Evolutionary conservation across 805 yeast species (phyloP).

Genomic region (Clavispora phyllophila): DNA sequence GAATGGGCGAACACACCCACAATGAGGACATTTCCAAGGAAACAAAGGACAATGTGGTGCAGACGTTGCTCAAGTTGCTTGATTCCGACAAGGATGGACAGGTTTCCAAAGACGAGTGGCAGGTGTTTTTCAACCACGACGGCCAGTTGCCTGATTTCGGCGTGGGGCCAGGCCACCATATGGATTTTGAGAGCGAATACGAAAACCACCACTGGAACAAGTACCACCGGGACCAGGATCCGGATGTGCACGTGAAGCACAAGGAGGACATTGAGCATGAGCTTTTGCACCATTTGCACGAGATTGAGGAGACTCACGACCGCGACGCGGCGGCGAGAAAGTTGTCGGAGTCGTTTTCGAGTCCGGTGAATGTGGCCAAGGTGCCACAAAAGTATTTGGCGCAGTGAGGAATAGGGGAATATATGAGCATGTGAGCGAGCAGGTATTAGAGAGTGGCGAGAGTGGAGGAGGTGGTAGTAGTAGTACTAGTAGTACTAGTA

Average conservation of each 20-base stretch:
- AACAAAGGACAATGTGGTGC: conserved; percentile 50
- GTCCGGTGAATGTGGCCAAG: conserved; percentile 28
- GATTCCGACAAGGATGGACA: conserved; percentile 65
- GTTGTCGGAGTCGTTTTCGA: conserved; percentile 24
- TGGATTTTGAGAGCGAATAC: conserved; percentile 88
- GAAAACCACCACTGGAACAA: conserved; percentile 94
- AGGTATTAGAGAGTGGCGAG: too few species aligned
- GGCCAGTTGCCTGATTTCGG: conserved; percentile 87
- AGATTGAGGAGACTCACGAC: conserved; percentile 55
- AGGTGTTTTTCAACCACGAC: conserved; percentile 53
- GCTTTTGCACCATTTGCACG: conserved; percentile 78
- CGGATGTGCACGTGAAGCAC: conserved; percentile 74
- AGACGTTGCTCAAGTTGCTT: conserved; percentile 50
- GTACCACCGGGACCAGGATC: conserved; percentile 71
- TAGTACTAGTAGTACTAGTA: too few species aligned
- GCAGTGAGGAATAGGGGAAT: neutral
- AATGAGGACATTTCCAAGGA: conserved; percentile 50
- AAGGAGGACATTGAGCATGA: conserved; percentile 90
- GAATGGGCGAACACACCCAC: conserved; percentile 71
- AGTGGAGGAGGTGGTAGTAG: too few species aligned
- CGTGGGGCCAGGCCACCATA: conserved; percentile 90
- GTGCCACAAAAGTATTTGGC: conserved; percentile 28
- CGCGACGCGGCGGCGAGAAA: conserved; percentile 23
- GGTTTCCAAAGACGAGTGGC: conserved; percentile 67
- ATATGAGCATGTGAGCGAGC: too few species aligned